Conservation (phyloP, 2,329 filamentous ascomycete species). For the Colletotrichum shisoi region DNA sequence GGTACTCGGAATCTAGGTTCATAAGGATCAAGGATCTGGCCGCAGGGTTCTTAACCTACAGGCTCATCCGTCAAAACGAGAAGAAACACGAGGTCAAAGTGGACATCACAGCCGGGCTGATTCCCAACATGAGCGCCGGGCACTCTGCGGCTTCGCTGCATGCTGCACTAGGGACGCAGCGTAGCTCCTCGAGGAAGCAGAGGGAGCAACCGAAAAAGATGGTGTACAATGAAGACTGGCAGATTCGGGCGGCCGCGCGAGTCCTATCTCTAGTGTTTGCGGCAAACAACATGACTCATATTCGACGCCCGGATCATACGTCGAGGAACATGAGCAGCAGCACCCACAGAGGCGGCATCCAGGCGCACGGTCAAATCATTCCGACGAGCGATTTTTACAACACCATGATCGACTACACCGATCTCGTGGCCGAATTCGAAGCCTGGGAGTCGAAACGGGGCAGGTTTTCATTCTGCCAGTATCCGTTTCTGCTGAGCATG, state of each 20-base stretch:
- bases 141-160: slow-evolving; percentile 75
- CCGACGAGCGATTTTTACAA: slow-evolving; percentile 89
- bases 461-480: slow-evolving; percentile 89
- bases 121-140: slow-evolving; percentile 75
- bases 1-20: slow-evolving; percentile 72
- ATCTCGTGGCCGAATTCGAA: slow-evolving; percentile 86
- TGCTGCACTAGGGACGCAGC: slow-evolving; percentile 71
- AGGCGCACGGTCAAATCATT: slow-evolving; percentile 70
- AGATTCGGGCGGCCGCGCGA: slow-evolving; percentile 80
- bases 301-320: slow-evolving; percentile 48
- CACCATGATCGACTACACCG: slow-evolving; percentile 83
- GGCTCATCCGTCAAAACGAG: slow-evolving; percentile 74
- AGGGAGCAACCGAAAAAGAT: slow-evolving; percentile 65
- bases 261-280: slow-evolving; percentile 83
- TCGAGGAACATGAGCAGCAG: slow-evolving; percentile 30
- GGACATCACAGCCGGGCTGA: slow-evolving; percentile 71
- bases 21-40: slow-evolving; percentile 78
- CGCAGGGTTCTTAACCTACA: slow-evolving; percentile 80
- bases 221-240: slow-evolving; percentile 85
- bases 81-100: slow-evolving; percentile 68
- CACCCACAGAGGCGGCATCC: slow-evolving; percentile 53
- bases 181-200: slow-evolving; percentile 60
- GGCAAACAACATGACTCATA: slow-evolving; percentile 70
- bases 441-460: slow-evolving; percentile 78
- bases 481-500: slow-evolving; percentile 89